Conservation (phyloP, 108 stramenopile species). For the Pseudonitzschia multiseries region DNA sequence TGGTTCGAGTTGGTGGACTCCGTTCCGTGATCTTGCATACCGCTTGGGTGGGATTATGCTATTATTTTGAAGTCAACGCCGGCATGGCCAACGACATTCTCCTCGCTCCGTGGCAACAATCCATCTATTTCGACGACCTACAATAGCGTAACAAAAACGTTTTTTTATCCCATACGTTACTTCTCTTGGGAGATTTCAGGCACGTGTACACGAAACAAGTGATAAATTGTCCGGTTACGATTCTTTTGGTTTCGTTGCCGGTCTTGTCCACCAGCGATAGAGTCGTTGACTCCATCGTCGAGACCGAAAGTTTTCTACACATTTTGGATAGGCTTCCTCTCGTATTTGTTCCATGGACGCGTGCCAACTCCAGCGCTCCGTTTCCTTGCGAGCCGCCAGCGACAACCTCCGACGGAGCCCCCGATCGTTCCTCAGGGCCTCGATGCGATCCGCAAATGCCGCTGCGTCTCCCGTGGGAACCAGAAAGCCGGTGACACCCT, state of each 20-base stretch:
- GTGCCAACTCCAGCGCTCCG: constrained; percentile 29
- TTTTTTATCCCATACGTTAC: background rate
- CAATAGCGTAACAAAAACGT: background rate
- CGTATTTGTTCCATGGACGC: constrained; percentile 22
- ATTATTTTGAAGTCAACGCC: constrained; percentile 13
- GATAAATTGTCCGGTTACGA: background rate
- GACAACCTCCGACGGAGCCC: constrained; percentile 4
- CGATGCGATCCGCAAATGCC: constrained; percentile 37
- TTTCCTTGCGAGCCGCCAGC: constrained; percentile 11
- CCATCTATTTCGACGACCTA: background rate
- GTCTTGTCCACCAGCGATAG: background rate
- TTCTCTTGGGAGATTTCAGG: background rate
- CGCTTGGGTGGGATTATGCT: constrained; percentile 6
- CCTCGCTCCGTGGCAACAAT: constrained; percentile 11
- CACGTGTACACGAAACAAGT: background rate
- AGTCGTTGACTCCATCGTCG: constrained; percentile 4
- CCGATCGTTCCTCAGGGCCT: constrained; percentile 4
- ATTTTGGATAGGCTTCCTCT: constrained; percentile 12
- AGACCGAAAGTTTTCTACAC: constrained; percentile 4
- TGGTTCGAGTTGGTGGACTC: background rate
- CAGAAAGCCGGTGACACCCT: constrained; percentile 73
- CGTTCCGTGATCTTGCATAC: background rate
- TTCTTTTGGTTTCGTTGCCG: background rate
- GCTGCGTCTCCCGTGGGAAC: constrained; percentile 55
- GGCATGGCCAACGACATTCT: constrained; percentile 14